Evolutionary conservation across 129 eudicot species (phyloP).

Genomic region (Flaveria ramosissima): DNA sequence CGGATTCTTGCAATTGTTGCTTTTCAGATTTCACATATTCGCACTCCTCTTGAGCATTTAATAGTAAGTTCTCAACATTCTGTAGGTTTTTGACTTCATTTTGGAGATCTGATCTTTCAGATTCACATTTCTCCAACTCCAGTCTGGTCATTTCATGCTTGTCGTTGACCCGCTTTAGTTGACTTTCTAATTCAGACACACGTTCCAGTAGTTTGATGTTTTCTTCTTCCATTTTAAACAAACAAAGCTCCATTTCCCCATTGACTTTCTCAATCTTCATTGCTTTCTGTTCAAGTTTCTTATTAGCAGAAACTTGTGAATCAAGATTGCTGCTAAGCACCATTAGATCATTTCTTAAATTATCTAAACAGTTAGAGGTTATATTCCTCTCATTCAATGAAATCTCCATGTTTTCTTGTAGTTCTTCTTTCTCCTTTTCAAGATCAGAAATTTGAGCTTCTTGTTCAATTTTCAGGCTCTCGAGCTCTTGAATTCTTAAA

Average conservation of each 20-base stretch:
- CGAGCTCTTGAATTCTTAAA: conserved; percentile 41
- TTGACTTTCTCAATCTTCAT: conserved; percentile 47
- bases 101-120: conserved; percentile 42
- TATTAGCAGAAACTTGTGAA: conserved; percentile 61
- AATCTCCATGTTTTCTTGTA: conserved; percentile 52
- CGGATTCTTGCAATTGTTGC: conserved; percentile 53
- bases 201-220: conserved; percentile 41
- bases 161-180: conserved; percentile 32
- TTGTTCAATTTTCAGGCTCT: conserved; percentile 46
- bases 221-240: conserved; percentile 55
- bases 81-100: conserved; percentile 48
- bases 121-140: conserved; percentile 46
- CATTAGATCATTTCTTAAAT: conserved; percentile 45
- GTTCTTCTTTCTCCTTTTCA: conserved; percentile 42
- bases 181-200: conserved; percentile 48
- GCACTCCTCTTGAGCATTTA: conserved; percentile 54
- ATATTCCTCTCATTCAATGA: conserved; percentile 45
- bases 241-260: conserved; percentile 41
- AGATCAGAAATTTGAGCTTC: conserved; percentile 40
- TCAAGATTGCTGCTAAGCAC: conserved; percentile 52
- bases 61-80: conserved; percentile 32
- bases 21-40: conserved; percentile 44
- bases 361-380: conserved; percentile 58
- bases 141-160: conserved; percentile 38
- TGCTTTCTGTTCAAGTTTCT: conserved; percentile 45